A percentile compares a stretch with the other conserved stretches of the same genome.
Conservation (phyloP, 192 early-diverging fungal species). For the Spizellomyces punctatus region DNA sequence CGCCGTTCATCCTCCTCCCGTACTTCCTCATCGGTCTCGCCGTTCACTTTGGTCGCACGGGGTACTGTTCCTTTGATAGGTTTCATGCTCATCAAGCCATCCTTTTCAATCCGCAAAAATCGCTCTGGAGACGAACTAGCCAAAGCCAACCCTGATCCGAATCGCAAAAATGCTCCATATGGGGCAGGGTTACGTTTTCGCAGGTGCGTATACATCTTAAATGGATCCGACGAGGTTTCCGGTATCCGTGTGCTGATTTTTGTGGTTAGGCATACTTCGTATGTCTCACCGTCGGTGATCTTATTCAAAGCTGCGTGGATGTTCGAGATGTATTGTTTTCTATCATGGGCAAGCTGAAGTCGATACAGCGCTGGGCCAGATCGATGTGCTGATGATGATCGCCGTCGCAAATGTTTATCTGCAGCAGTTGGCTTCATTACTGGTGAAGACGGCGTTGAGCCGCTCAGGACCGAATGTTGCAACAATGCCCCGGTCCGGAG, state of each 20-base stretch:
- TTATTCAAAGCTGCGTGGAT: conserved; percentile 58
- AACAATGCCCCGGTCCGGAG: too few relatives aligned
- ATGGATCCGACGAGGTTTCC: conserved; percentile 6
- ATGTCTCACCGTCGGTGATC: conserved; percentile 89
- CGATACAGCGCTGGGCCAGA: background rate
- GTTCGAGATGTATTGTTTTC: conserved; percentile 55
- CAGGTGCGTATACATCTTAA: conserved; percentile 65
- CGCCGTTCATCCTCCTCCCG: conserved; percentile 47
- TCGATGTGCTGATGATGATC: too few relatives aligned
- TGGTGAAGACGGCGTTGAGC: too few relatives aligned
- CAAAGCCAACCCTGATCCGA: conserved; percentile 44
- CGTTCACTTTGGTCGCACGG: conserved; percentile 15
- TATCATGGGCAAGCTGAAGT: conserved; percentile 27
- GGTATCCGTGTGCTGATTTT: conserved; percentile 51
- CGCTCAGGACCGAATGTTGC: too few relatives aligned
- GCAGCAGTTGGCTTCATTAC: background rate
- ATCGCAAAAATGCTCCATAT: conserved; percentile 74
- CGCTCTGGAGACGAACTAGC: conserved; percentile 79
- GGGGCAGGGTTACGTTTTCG: conserved; percentile 83
- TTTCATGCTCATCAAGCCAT: conserved; percentile 81
- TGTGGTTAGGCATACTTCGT: conserved; percentile 92
- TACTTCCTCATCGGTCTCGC: conserved; percentile 31
- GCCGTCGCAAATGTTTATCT: background rate
- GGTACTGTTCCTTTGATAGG: conserved; percentile 89
- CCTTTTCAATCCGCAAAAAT: conserved; percentile 59